Evolutionary conservation across 1,284 basidiomycete species (phyloP).

Genomic region (Ganoderma sp.): DNA sequence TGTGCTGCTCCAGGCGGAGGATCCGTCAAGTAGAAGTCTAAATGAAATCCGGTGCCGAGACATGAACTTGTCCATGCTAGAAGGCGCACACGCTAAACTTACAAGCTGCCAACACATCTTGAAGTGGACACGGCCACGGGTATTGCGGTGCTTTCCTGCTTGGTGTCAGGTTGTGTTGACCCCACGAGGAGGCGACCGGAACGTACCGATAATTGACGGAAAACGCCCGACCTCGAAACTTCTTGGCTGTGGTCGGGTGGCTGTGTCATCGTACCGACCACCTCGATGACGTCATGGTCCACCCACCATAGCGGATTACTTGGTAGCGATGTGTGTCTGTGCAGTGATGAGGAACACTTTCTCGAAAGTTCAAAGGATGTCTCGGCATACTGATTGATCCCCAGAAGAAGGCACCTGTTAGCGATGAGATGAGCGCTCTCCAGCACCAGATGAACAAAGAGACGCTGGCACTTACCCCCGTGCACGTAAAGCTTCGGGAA

Average conservation of each 20-base stretch:
- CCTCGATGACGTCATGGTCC: background rate
- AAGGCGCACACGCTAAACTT: conserved; percentile 27
- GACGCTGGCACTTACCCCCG: conserved; percentile 53
- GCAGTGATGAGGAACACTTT: conserved; percentile 2
- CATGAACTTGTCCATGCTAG: background rate
- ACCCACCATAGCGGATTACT: conserved; percentile 60
- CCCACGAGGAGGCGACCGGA: background rate
- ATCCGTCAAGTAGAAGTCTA: conserved; percentile 80
- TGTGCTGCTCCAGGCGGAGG: conserved; percentile 77
- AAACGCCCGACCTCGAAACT: conserved; percentile 74
- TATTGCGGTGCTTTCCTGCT: conserved; percentile 80
- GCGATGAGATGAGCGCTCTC: background rate
- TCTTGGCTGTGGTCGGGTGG: conserved; percentile 55
- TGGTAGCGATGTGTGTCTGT: conserved; percentile 77
- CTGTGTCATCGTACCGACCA: background rate
- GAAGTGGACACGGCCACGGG: conserved; percentile 86
- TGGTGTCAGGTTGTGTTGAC: conserved; percentile 26
- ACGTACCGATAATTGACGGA: conserved; percentile 61
- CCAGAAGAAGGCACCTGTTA: conserved; percentile 66
- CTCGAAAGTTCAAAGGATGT: background rate
- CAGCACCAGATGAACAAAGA: background rate
- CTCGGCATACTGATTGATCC: conserved; percentile 61
- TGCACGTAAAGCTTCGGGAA: conserved; percentile 69
- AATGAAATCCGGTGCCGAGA: background rate
- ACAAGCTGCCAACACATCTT: conserved; percentile 82